Percentiles rank a stretch among this genome's conserved stretches.
phyloP scores from a whole-genome alignment of 1,139 yeast genomes.

The Candida glucosophila region DNA sequence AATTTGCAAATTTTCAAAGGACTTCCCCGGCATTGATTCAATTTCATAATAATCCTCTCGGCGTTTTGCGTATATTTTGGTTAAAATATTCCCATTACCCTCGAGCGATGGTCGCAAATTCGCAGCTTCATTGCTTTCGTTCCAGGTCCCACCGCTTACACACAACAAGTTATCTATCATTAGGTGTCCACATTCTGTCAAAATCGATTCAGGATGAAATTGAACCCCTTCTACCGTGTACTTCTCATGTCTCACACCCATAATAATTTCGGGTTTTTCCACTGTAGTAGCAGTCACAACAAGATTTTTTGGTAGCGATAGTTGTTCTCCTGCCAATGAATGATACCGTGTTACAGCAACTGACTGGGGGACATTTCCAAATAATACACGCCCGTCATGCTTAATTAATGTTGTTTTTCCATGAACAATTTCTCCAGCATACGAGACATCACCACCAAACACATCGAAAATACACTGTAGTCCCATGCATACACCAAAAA shows the following conservation, averaged over 20 bases:
- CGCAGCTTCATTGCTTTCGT: constrained; percentile 20
- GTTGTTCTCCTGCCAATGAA: constrained; percentile 79
- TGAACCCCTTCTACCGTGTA: constrained; percentile 92
- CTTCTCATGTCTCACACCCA: constrained; percentile 91
- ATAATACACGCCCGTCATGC: constrained; percentile 85
- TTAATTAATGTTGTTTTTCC: constrained; percentile 86
- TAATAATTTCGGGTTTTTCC: constrained; percentile 64
- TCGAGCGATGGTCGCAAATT: constrained; percentile 13
- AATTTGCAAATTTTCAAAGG: constrained; percentile 54
- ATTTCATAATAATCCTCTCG: constrained; percentile 51
- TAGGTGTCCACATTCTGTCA: constrained; percentile 87
- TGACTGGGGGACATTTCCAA: constrained; percentile 78
- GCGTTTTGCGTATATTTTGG: constrained; percentile 66
- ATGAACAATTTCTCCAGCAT: constrained; percentile 95
- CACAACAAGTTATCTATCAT: constrained; percentile 78
- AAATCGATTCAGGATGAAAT: constrained; percentile 92
- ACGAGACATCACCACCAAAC: constrained; percentile 85
- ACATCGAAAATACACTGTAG: constrained; percentile 91
- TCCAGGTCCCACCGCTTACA: constrained; percentile 79
- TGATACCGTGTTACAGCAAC: constrained; percentile 93
- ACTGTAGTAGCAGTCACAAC: constrained; percentile 81
- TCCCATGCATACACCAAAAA: constrained; percentile 97
- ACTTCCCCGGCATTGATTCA: constrained; percentile 58
- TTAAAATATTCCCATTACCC: constrained; percentile 57
- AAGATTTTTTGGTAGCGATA: constrained; percentile 66